Evolutionary conservation across 306 rosid species (phyloP).

Genomic region (Trichosanthes truncata): DNA sequence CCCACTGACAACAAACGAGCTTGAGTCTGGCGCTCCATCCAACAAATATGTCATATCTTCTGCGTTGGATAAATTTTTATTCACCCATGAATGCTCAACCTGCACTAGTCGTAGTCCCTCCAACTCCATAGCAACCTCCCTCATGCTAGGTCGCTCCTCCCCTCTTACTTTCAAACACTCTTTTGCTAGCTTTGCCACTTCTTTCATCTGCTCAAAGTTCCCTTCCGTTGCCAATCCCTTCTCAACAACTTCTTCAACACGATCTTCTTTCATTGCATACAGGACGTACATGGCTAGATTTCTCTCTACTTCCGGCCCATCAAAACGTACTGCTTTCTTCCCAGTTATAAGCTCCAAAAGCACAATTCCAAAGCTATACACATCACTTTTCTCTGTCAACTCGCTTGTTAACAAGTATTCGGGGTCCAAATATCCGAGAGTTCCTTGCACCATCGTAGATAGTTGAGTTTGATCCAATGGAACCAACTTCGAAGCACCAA

Average conservation of each 20-base stretch:
- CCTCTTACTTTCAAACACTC: constrained; percentile 26
- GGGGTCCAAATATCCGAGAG: constrained; percentile 34
- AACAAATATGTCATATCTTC: constrained; percentile 18
- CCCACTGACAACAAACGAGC: neutral
- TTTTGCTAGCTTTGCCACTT: constrained; percentile 26
- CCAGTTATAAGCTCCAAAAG: constrained; percentile 36
- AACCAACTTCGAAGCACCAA: constrained; percentile 32
- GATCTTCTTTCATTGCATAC: constrained; percentile 11
- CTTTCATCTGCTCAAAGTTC: constrained; percentile 22
- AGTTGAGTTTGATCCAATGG: constrained; percentile 28
- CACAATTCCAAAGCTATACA: constrained; percentile 43
- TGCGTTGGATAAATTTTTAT: neutral
- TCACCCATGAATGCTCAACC: constrained; percentile 6
- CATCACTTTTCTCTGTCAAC: constrained; percentile 33
- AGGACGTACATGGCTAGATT: constrained; percentile 24
- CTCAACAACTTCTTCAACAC: constrained; percentile 24
- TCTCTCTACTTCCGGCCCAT: constrained; percentile 7
- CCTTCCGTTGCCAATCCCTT: neutral
- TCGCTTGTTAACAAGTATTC: constrained; percentile 25
- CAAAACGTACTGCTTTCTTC: constrained; percentile 15
- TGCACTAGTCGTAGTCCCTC: constrained; percentile 21
- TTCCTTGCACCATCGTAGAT: constrained; percentile 36
- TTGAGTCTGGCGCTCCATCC: neutral
- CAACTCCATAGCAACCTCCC: constrained; percentile 36
- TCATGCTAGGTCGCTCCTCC: constrained; percentile 49